A percentile compares a stretch with the other conserved stretches of the same genome.
Evolutionary conservation across 169 alveolate species (phyloP).

Genomic region (Neospora caninum): DNA sequence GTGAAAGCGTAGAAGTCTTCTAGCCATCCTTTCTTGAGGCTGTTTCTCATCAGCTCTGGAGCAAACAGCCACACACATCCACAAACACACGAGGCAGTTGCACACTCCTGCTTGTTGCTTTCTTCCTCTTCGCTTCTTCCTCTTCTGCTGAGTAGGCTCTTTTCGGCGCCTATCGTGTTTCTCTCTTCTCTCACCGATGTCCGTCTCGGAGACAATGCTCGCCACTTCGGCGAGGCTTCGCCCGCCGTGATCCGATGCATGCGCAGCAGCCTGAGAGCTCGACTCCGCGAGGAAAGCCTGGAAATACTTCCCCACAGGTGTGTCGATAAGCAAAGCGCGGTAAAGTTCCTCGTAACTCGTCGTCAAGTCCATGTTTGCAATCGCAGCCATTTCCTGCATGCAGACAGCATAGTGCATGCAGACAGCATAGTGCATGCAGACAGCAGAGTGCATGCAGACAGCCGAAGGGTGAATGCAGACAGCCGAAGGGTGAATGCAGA

Average conservation of each 20-base stretch:
- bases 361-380: slow-evolving; percentile 92
- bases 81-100: background rate
- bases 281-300: slow-evolving; percentile 78
- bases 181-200: background rate
- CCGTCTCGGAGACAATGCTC: slow-evolving; percentile 17
- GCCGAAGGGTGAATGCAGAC: background rate
- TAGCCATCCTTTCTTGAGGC: slow-evolving; percentile 95
- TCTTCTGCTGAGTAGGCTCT: no score
- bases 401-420: no score
- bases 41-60: slow-evolving; percentile 89
- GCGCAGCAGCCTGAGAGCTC: background rate
- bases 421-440: no score
- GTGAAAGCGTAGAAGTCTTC: slow-evolving; percentile 94
- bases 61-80: background rate
- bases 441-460: no score
- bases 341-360: slow-evolving; percentile 95
- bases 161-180: no score
- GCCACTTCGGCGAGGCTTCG: slow-evolving; percentile 16
- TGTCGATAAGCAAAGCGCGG: slow-evolving; percentile 95
- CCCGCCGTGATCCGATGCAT: slow-evolving; percentile 10
- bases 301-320: slow-evolving; percentile 96
- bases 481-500: background rate
- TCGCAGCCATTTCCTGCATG: slow-evolving; percentile 93
- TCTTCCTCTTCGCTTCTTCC: background rate
- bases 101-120: background rate